Conservation (phyloP, 306 rosid species). For the Astragalus membranaceus region DNA sequence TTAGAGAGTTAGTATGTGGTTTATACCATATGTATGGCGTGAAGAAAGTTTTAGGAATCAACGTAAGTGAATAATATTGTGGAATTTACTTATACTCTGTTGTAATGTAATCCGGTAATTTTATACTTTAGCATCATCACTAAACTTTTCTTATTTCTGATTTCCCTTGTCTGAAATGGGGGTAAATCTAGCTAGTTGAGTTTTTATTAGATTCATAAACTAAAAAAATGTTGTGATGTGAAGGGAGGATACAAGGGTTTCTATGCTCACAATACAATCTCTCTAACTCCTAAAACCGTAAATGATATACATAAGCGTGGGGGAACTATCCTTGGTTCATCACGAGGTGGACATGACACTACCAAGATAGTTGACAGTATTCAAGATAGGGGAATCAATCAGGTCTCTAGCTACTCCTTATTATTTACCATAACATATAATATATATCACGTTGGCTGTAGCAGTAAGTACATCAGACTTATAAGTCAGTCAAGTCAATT, state of each 20-base stretch:
- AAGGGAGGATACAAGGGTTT: conserved; percentile 98
- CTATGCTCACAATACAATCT: conserved; percentile 67
- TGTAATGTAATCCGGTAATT: no score
- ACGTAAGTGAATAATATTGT: conserved; percentile 40
- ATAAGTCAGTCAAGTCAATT: not conserved
- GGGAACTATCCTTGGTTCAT: conserved; percentile 85
- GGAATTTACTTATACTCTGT: no score
- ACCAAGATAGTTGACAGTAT: conserved; percentile 92
- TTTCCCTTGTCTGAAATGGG: no score
- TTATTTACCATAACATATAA: not conserved
- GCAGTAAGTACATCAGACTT: not conserved
- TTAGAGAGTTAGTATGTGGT: conserved; percentile 87
- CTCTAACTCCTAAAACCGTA: conserved; percentile 69
- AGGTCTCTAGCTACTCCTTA: conserved; percentile 42
- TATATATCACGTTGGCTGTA: not conserved
- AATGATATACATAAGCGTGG: conserved; percentile 96
- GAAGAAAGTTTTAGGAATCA: conserved; percentile 68
- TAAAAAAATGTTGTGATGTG: conserved; percentile 22
- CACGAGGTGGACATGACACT: conserved; percentile 91
- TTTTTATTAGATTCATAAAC: not conserved
- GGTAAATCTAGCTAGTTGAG: no score
- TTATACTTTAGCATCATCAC: no score
- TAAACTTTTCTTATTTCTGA: no score
- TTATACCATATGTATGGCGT: conserved; percentile 84
- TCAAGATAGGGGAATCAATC: conserved; percentile 89